Percentiles rank a stretch among this genome's conserved stretches.
These are phyloP conservation scores for Boletus rubroflammeus DNA, from an alignment of 768 basidiomycete genomes.

Conservation along the genomic window DNA sequence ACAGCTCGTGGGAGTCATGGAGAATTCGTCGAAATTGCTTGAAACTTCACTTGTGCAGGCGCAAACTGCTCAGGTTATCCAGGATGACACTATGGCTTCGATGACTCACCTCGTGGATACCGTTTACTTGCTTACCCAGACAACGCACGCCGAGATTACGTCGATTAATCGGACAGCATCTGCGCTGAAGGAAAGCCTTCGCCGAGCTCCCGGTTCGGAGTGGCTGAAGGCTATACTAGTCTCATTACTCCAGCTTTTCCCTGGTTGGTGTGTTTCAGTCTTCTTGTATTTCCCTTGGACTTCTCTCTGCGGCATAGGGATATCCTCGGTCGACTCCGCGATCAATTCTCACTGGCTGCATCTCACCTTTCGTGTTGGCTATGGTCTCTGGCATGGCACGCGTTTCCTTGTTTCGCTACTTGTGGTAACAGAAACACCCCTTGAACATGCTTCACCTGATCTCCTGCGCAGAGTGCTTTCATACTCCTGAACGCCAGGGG, in stretches of 20 bases:
- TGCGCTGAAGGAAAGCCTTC: slow-evolving; percentile 28
- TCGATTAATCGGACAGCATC: slow-evolving; percentile 45
- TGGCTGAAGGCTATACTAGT: slow-evolving; percentile 21
- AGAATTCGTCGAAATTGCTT: slow-evolving; percentile 28
- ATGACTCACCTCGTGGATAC: slow-evolving; percentile 35
- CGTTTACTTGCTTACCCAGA: slow-evolving; percentile 37
- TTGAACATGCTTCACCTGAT: slow-evolving; percentile 3
- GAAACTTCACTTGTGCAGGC: slow-evolving; percentile 32
- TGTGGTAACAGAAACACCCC: slow-evolving; percentile 35
- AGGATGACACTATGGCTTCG: slow-evolving; percentile 35
- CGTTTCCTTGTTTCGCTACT: slow-evolving; percentile 37
- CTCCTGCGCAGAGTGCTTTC: slow-evolving; percentile 31
- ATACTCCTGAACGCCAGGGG: slow-evolving; percentile 33
- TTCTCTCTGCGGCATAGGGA: slow-evolving; percentile 10
- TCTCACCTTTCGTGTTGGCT: slow-evolving; percentile 21
- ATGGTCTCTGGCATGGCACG: slow-evolving; percentile 29
- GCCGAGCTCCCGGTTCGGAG: slow-evolving; percentile 12
- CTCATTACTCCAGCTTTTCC: slow-evolving; percentile 15
- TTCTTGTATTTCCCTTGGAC: not conserved
- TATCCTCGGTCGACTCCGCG: slow-evolving; percentile 1
- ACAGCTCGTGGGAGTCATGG: slow-evolving; percentile 14
- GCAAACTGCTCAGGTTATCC: slow-evolving; percentile 32
- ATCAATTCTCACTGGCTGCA: slow-evolving; percentile 29
- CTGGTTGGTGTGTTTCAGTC: slow-evolving; percentile 21
- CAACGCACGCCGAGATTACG: slow-evolving; percentile 41